These are phyloP conservation scores for Cynanchum wilfordii DNA, from an alignment of 257 asterid genomes.

Conservation along the genomic window DNA sequence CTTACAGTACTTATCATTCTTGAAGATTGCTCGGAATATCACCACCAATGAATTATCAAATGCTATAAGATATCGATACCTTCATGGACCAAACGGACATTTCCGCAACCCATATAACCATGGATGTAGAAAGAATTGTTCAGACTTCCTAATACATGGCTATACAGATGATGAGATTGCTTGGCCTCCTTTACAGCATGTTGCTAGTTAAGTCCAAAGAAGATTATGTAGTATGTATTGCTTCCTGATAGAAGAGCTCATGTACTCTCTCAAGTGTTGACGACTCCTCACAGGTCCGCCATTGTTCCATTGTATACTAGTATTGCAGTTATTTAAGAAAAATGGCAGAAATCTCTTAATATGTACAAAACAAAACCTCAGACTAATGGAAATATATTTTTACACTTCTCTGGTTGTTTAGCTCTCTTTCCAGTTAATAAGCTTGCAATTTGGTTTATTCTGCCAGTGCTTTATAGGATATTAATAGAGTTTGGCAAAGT, in stretches of 20 bases:
- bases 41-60: slow-evolving; percentile 92
- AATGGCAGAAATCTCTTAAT: not conserved
- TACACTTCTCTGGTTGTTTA: not conserved
- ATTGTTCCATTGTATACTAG: slow-evolving; percentile 5
- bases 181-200: slow-evolving; percentile 82
- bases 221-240: not conserved
- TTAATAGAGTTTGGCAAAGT: not conserved
- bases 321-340: not conserved
- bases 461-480: too few relatives aligned
- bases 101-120: slow-evolving; percentile 90
- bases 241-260: not conserved
- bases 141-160: slow-evolving; percentile 73
- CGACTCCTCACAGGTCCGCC: not conserved
- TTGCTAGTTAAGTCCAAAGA: slow-evolving; percentile 30
- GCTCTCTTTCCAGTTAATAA: not conserved
- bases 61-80: slow-evolving; percentile 75
- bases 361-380: slow-evolving; percentile 2
- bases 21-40: slow-evolving; percentile 82
- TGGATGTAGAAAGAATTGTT: slow-evolving; percentile 86
- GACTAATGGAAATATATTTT: not conserved
- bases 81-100: slow-evolving; percentile 86
- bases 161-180: slow-evolving; percentile 79
- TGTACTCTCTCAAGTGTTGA: slow-evolving; percentile 1
- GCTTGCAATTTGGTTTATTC: not conserved
- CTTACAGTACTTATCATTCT: not conserved